Base-by-base conservation (phyloP, 768 basidiomycete genomes). In the Suillus decipiens region DNA sequence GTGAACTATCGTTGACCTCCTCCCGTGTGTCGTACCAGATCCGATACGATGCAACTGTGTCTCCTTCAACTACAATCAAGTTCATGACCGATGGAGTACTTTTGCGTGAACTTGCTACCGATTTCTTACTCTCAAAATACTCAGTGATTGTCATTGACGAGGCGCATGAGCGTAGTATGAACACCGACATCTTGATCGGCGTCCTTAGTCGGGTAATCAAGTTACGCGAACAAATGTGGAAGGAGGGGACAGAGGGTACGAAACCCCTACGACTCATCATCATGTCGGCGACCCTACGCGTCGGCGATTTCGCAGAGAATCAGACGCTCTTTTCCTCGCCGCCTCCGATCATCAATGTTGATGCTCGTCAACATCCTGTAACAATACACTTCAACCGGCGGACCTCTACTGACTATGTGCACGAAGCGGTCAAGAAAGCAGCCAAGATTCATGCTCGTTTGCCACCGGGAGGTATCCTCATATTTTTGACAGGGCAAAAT, bases 51-150 rank as follows among this genome's bases (percentile, higher is more conserved):
- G 91, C 94, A 1, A 98, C 95, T 1, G 89, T 95, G 0, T 95
- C 95, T 4, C 82, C 93, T 1, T 82, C 86, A 24, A 99, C 97
- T 1, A 89, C 89, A 9, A 95, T 99, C 80, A 98, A 99, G 75
- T 99, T 99, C 81, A 98, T 99, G 96, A 99, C 97, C 7, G 97
- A 99, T 70, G 97, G 97, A 79, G 95, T 99, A 33, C 79, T 99
- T 39, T 80, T 99, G 17, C 89, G 97, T 61, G 97, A 99, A 75
- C 80, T 99, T 24, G 90, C 94, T 0, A 86, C 86, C 14, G 96
- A 99, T 72, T 97, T 99, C 75, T 75, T 98, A n/a, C 81, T 99
- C n/a, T 86, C 80, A 50, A 93, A 89, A 74, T 99, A 99, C 73
- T 95, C 93, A 7, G 90, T 97, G 33, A 88, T 99, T 65, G 89